Percentiles rank a stretch among this genome's conserved stretches.
Conservation (phyloP, 179 eudicot genomes). For the Dionaea muscipula region DNA sequence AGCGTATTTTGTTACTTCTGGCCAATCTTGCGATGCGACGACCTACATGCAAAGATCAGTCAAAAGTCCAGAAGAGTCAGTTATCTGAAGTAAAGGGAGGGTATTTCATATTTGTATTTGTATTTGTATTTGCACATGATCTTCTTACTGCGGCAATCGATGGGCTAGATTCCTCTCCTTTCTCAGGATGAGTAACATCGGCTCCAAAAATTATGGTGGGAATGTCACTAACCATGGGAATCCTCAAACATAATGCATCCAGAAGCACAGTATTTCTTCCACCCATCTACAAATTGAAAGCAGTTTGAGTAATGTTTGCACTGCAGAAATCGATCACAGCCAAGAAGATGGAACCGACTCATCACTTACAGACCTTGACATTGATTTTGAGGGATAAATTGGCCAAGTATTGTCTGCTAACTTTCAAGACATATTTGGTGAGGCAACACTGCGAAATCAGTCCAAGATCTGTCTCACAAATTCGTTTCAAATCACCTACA, state of each 20-base stretch:
- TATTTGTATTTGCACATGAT: too few relatives aligned
- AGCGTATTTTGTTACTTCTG: constrained; percentile 89
- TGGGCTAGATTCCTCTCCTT: constrained; percentile 80
- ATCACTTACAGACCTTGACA: constrained; percentile 46
- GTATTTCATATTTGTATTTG: too few relatives aligned
- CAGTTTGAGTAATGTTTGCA: neutral
- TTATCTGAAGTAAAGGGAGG: too few relatives aligned
- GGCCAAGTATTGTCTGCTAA: constrained; percentile 67
- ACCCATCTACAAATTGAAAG: constrained; percentile 37
- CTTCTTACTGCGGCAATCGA: constrained; percentile 85
- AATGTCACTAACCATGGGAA: constrained; percentile 76
- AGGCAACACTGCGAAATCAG: constrained; percentile 83
- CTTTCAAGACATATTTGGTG: constrained; percentile 61
- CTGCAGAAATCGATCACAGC: neutral
- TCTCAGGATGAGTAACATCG: constrained; percentile 87
- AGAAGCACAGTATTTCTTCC: constrained; percentile 78
- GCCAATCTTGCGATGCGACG: constrained; percentile 96
- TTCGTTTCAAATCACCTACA: constrained; percentile 76
- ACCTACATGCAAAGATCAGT: constrained; percentile 29
- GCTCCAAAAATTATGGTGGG: constrained; percentile 92
- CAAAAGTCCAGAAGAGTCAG: too few relatives aligned
- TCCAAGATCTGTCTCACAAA: constrained; percentile 85
- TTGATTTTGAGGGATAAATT: constrained; percentile 81
- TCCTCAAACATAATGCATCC: constrained; percentile 56
- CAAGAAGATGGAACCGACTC: neutral